Percentiles rank a stretch among this genome's conserved stretches.
phyloP scores from a whole-genome alignment of 2,329 filamentous ascomycete genomes.

The Hypoxylon rubiginosum region DNA sequence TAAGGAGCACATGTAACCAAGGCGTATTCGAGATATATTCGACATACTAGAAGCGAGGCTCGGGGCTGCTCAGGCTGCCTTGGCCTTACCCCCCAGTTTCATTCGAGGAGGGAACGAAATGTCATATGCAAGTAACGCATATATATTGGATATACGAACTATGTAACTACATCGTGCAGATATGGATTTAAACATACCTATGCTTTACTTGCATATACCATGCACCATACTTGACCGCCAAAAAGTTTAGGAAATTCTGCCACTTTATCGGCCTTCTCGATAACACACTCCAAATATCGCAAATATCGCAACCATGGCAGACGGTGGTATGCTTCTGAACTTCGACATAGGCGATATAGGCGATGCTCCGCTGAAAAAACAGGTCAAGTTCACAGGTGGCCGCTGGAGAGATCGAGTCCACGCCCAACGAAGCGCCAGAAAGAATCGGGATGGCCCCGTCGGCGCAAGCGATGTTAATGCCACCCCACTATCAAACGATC shows the following conservation, averaged over 20 bases:
- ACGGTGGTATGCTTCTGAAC: constrained; percentile 95
- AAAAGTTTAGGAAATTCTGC: constrained; percentile 51
- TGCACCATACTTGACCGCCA: constrained; percentile 47
- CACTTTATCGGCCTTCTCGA: constrained; percentile 20
- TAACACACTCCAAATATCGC: constrained; percentile 3
- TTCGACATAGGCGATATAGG: constrained; percentile 88
- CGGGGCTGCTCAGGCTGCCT: too few species aligned
- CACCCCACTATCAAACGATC: constrained; percentile 48
- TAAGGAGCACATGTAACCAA: too few species aligned
- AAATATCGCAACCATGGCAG: constrained; percentile 74
- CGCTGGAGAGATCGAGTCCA: constrained; percentile 90
- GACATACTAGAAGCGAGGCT: too few species aligned
- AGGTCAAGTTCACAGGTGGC: constrained; percentile 85
- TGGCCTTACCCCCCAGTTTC: too few species aligned
- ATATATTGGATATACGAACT: too few species aligned
- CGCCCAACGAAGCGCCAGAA: constrained; percentile 74
- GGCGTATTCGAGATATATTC: too few species aligned
- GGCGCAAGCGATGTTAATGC: constrained; percentile 51
- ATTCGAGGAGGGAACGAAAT: too few species aligned
- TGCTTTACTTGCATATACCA: background rate
- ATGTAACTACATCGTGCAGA: too few species aligned
- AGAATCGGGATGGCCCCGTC: constrained; percentile 45
- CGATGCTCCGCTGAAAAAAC: constrained; percentile 72
- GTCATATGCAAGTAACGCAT: background rate
- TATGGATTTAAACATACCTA: background rate